Evolutionary conservation across 176 grass and related monocot genomes (phyloP), one percentile per base, ranked within the genome.

Genomic region (Carex kokanica): DNA sequence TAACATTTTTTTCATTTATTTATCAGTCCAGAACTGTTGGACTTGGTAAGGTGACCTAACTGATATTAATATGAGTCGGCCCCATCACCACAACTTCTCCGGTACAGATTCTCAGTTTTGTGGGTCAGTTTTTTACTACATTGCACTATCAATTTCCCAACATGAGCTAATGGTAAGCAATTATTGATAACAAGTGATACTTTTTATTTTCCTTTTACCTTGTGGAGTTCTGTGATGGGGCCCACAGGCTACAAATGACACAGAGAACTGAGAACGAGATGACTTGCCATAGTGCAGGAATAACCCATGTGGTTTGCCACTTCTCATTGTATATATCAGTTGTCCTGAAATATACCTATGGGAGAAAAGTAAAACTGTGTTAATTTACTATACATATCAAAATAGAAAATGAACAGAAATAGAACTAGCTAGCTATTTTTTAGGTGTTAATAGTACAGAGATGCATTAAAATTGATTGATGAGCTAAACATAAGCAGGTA

Each of bases 241-340:
- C 87, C 94, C 89, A 97, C 5, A 91, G 17, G 75, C 84, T 66
- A 81, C 94, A 97, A 45, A 91, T 45, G 59, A 82, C 78, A 75
- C 91, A 97, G 77, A 97, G 87, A 45, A 97, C 84, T 21, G 84
- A 69, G 82, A 97, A 97, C 52, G 89, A 97, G 86, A 97, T 88
- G 84, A 93, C 70, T 83, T 97, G 91, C 94, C 94, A 97, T 70
- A 81, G 78, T 29, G 91, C 89, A 59, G 87, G 91, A 87, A 97
- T 93, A 6, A 93, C 78, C 94, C 94, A 97, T 17, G 94, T 87
- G 5, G 71, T 90, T 64, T 87, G 89, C 91, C 94, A 97, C 69
- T 64, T 83, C 78, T 93, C 86, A 63, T 72, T 88, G 61, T 93
- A 78, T 80, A 83, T 80, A 27, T 93, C 94, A 10, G 88, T 88